Base-by-base conservation (phyloP, 139 green algal species). In the Ettlia oleoabundans region DNA sequence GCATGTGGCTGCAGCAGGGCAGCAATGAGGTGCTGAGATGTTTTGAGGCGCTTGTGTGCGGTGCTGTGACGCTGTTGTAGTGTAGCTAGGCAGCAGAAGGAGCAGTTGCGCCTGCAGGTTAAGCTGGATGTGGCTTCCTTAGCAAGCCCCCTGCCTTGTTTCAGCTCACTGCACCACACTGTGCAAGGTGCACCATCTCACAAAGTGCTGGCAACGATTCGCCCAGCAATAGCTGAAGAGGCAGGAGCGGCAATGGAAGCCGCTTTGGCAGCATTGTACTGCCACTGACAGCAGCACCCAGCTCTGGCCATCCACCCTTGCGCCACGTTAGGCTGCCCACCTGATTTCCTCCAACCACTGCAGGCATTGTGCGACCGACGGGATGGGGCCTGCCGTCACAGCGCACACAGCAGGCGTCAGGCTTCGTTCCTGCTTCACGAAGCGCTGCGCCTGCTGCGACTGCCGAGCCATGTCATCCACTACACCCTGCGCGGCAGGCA, bases 311-410 rank as follows among this genome's bases (percentile, higher is more conserved):
- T 32, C 55, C 55, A 28, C 55, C 28, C 55, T 32, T 28, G n/a
- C n/a, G n/a, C 55, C 55, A 65, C 18, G 18, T 65, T 28, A n/a
- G 15, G 30, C 30, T 9, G 10, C 67, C 28, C 63, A 85, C 83
- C 68, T 41, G 6, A 87, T 76, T 21, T 43, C 41, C 1, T 64
- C 47, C 41, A 87, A 58, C 19, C 83, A 78, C 15, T 43, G 30
- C 18, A 87, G 38, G 28, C 83, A 85, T 5, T 76, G 41, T 26
- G 69, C 32, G 28, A 87, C 26, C 7, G 77, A 82, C 13, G 83
- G 83, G 15, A 81, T 28, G 30, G 67, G 83, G 37, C 64, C 41
- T 32, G 53, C 83, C 1, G 32, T 41, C 4, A 35, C 68, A 6
- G 78, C 58, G 41, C 78, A 18, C 15, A 66, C 68, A 4, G 51